Evolutionary conservation across 2,329 filamentous ascomycete species (phyloP).

Genomic region (Sclerotinia borealis): DNA sequence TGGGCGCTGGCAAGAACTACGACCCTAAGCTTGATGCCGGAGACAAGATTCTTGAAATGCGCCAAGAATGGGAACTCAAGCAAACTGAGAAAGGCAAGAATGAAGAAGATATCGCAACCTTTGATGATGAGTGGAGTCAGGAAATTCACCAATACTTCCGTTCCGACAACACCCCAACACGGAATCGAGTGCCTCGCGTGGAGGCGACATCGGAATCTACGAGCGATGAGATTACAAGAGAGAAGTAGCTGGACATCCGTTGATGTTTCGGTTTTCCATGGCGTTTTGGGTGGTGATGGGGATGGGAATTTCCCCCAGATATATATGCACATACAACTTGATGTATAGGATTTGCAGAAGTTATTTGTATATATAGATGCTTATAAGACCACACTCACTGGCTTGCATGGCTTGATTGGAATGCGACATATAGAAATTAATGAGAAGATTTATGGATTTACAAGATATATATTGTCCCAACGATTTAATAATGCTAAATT

Average conservation of each 20-base stretch:
- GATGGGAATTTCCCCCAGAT: not conserved
- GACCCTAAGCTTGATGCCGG: slow-evolving; percentile 76
- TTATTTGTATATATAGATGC: not conserved
- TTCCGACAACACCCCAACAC: slow-evolving; percentile 7
- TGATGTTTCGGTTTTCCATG: not conserved
- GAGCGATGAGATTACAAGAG: slow-evolving; percentile 5
- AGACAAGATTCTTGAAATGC: slow-evolving; percentile 79
- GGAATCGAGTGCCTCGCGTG: not conserved
- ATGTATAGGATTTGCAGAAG: not conserved
- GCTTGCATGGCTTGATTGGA: not conserved
- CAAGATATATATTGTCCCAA: not conserved
- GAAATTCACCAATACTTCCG: slow-evolving; percentile 25
- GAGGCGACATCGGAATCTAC: not conserved
- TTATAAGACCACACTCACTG: not conserved
- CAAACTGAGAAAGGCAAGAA: slow-evolving; percentile 38
- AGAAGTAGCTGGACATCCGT: not conserved
- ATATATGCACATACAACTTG: not conserved
- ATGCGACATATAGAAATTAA: not conserved
- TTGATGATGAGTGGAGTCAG: slow-evolving; percentile 23
- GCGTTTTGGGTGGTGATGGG: not conserved
- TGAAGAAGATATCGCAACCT: slow-evolving; percentile 16
- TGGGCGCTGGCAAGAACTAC: slow-evolving; percentile 75
- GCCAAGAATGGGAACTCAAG: slow-evolving; percentile 53
- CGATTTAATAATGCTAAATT: not conserved
- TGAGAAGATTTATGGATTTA: not conserved